phyloP scores from a whole-genome alignment of 306 rosid genomes.

The Fagus sylvatica region DNA sequence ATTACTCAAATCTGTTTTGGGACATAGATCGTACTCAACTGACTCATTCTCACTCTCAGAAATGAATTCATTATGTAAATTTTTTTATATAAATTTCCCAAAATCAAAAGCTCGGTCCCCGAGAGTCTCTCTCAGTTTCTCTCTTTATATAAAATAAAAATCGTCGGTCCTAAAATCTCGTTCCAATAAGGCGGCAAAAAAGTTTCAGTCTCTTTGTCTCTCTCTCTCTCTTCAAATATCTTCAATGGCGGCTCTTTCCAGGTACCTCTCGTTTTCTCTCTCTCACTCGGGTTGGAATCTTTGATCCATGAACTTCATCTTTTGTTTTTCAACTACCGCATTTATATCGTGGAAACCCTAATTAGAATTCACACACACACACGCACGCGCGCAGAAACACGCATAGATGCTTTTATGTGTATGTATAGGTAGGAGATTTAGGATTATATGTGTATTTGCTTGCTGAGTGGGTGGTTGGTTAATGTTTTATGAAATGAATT shows the following conservation, averaged over 20 bases:
- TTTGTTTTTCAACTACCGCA: neutral
- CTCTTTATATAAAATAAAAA: too few species aligned
- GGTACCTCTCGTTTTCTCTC: slow-evolving; percentile 17
- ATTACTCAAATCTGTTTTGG: too few species aligned
- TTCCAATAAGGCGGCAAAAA: slow-evolving; percentile 42
- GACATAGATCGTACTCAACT: too few species aligned
- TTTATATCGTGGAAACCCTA: slow-evolving; percentile 26
- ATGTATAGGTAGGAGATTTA: slow-evolving; percentile 7
- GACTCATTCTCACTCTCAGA: too few species aligned
- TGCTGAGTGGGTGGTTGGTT: neutral
- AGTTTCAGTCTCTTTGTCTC: neutral
- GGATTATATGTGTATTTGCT: neutral
- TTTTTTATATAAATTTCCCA: too few species aligned
- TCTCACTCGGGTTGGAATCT: neutral
- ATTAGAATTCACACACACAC: too few species aligned
- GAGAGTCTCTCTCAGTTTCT: too few species aligned
- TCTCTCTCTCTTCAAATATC: neutral
- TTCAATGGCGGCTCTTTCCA: slow-evolving; percentile 29
- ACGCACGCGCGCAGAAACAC: too few species aligned
- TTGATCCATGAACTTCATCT: neutral
- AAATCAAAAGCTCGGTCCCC: too few species aligned
- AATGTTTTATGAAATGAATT: neutral
- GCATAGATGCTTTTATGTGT: neutral
- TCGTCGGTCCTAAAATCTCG: neutral
- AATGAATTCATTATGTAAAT: too few species aligned